Evolutionary conservation across 2,329 filamentous ascomycete species (phyloP).

Genomic region (Onygenales sp.): DNA sequence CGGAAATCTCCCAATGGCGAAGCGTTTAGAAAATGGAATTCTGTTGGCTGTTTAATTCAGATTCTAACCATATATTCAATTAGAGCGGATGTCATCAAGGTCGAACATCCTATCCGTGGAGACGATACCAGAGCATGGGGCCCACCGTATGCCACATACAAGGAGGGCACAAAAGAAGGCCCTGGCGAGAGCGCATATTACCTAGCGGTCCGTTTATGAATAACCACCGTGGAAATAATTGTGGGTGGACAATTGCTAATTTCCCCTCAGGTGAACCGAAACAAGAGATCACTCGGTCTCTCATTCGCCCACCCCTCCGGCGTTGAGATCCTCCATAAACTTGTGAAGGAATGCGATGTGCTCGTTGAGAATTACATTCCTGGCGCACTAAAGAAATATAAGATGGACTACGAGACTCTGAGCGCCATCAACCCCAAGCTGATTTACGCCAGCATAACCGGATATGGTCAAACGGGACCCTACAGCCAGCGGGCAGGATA

Average conservation of each 20-base stretch:
- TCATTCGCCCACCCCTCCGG: slow-evolving; percentile 82
- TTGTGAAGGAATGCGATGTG: slow-evolving; percentile 78
- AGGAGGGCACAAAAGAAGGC: slow-evolving; percentile 45
- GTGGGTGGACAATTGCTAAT: background rate
- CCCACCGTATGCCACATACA: slow-evolving; percentile 80
- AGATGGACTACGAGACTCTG: slow-evolving; percentile 76
- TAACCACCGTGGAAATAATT: background rate
- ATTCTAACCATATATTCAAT: slow-evolving; percentile 14
- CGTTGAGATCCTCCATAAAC: slow-evolving; percentile 74
- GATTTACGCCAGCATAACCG: slow-evolving; percentile 93
- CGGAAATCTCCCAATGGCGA: background rate
- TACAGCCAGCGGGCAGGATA: slow-evolving; percentile 84
- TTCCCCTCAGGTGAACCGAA: slow-evolving; percentile 70
- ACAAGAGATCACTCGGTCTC: slow-evolving; percentile 88
- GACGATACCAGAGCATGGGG: slow-evolving; percentile 97
- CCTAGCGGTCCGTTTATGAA: slow-evolving; percentile 54
- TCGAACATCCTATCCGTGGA: slow-evolving; percentile 83
- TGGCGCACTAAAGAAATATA: slow-evolving; percentile 79
- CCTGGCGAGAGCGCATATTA: slow-evolving; percentile 95
- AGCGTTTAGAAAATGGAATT: background rate
- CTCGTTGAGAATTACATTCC: slow-evolving; percentile 96
- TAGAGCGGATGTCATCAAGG: slow-evolving; percentile 92
- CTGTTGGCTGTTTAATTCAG: slow-evolving; percentile 4
- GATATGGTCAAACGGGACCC: slow-evolving; percentile 91
- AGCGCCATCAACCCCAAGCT: slow-evolving; percentile 72